Conservation (phyloP, 208 protist species). For the Porcisia hertigi region DNA sequence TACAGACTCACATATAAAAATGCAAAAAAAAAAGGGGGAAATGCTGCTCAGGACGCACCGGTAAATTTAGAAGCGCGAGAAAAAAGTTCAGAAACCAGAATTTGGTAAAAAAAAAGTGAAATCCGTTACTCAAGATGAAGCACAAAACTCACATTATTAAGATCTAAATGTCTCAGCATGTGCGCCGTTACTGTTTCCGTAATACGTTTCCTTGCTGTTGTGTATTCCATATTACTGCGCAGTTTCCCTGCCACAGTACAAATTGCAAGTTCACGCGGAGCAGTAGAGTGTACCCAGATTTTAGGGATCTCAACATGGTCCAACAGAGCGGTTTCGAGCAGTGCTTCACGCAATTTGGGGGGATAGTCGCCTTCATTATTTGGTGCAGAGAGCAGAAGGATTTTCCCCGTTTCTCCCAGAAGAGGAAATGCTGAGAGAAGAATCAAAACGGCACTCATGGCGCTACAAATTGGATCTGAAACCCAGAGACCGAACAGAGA, state of each 20-base stretch:
- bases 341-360: slow-evolving; percentile 19
- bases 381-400: slow-evolving; percentile 58
- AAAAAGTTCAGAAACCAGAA: neutral
- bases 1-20: neutral
- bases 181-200: slow-evolving; percentile 24
- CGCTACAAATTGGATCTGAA: slow-evolving; percentile 80
- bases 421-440: slow-evolving; percentile 77
- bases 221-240: slow-evolving; percentile 19
- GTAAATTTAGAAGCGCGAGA: neutral
- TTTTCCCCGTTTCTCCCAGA: slow-evolving; percentile 72
- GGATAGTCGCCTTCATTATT: slow-evolving; percentile 30
- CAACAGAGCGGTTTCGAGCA: slow-evolving; percentile 34
- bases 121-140: slow-evolving; percentile 23
- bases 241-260: slow-evolving; percentile 45
- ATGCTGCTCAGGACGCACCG: neutral
- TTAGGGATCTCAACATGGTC: slow-evolving; percentile 38
- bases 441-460: slow-evolving; percentile 71
- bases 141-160: slow-evolving; percentile 25
- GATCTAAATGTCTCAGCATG: slow-evolving; percentile 11
- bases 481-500: slow-evolving; percentile 56
- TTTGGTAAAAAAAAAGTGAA: slow-evolving; percentile 1
- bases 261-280: slow-evolving; percentile 56
- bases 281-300: slow-evolving; percentile 66
- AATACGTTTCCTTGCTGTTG: slow-evolving; percentile 7
- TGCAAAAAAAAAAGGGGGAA: neutral